phyloP scores from a whole-genome alignment of 208 protist genomes.

The Leishmania tropica region DNA sequence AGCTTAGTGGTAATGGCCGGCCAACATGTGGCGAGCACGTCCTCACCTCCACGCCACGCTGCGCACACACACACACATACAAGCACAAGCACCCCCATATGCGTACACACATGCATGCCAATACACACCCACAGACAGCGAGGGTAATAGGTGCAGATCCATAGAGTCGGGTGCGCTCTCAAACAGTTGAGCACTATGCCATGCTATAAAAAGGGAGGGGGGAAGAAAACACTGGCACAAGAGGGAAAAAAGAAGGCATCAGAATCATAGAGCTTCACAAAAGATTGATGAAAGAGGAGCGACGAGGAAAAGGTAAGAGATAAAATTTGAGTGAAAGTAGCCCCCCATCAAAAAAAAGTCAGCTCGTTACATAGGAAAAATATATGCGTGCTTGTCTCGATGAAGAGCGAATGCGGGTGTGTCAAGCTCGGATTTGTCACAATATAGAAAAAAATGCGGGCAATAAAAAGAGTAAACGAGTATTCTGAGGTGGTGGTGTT shows the following conservation, averaged over 20 bases:
- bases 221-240: background rate
- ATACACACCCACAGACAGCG: background rate
- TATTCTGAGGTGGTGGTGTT: background rate
- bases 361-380: background rate
- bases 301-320: background rate
- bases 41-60: background rate
- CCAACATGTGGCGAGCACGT: background rate
- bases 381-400: background rate
- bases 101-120: background rate
- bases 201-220: background rate
- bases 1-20: background rate
- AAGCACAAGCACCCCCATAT: background rate
- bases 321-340: background rate
- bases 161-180: background rate
- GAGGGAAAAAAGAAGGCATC: background rate
- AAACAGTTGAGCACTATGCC: background rate
- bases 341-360: background rate
- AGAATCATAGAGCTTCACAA: background rate
- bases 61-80: background rate
- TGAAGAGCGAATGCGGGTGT: background rate
- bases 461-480: background rate
- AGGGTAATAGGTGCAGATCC: background rate
- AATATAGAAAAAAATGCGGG: background rate
- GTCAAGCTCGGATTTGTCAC: background rate
- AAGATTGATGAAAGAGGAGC: background rate